A percentile compares a stretch with the other conserved stretches of the same genome.
Evolutionary conservation across 2,329 filamentous ascomycete genomes (phyloP).

Genomic region (Macroventuria anomochaeta): DNA sequence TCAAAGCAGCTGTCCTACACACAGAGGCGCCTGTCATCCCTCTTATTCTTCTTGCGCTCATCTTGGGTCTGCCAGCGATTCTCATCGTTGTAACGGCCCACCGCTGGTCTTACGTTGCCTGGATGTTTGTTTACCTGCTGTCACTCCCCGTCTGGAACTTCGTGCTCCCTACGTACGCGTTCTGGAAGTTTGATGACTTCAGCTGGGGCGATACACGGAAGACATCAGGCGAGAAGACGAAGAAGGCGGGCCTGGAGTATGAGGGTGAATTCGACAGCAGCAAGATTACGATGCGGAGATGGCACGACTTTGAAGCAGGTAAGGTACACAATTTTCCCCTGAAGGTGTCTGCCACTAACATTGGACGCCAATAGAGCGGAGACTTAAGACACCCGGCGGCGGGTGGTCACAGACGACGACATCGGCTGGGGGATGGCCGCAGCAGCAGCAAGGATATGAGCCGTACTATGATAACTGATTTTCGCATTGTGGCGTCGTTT

Average conservation of each 20-base stretch:
- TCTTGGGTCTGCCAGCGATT: constrained; percentile 89
- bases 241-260: constrained; percentile 84
- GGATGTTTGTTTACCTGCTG: constrained; percentile 96
- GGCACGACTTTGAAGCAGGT: constrained; percentile 88
- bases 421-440: constrained; percentile 43
- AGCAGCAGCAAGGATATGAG: constrained; percentile 47
- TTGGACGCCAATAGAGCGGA: constrained; percentile 47
- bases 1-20: constrained; percentile 66
- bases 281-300: constrained; percentile 99
- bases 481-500: constrained; percentile 40
- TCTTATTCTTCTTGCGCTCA: constrained; percentile 83
- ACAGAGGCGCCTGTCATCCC: constrained; percentile 81
- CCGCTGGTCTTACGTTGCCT: constrained; percentile 86
- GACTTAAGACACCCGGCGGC: constrained; percentile 48
- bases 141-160: constrained; percentile 99
- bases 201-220: constrained; percentile 98
- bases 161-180: constrained; percentile 88
- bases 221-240: constrained; percentile 86
- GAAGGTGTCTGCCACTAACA: constrained; percentile 37
- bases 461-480: constrained; percentile 50
- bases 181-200: constrained; percentile 99
- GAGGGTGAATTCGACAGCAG: constrained; percentile 98
- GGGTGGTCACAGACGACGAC: constrained; percentile 48
- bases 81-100: constrained; percentile 94
- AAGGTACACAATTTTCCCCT: constrained; percentile 35